These are phyloP conservation scores for Trichocomaceae sp. DNA, from an alignment of 2,329 filamentous ascomycete genomes.

Conservation along the genomic window DNA sequence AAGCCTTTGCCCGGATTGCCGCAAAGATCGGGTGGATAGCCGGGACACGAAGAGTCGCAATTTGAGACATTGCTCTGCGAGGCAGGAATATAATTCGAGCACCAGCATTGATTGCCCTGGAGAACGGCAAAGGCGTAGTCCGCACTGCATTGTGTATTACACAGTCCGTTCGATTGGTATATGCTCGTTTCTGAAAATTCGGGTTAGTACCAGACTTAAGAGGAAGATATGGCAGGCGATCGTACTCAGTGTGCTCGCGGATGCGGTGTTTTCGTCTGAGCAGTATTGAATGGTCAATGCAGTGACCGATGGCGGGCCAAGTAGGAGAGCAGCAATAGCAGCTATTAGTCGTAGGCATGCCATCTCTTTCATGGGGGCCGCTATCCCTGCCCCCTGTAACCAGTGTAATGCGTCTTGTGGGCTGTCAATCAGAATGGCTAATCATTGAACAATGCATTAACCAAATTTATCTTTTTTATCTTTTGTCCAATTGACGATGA, in stretches of 20 bases:
- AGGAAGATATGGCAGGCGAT: slow-evolving; percentile 13
- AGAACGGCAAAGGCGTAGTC: slow-evolving; percentile 43
- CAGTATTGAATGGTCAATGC: slow-evolving; percentile 34
- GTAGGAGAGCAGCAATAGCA: slow-evolving; percentile 20
- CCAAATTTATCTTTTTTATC: not conserved
- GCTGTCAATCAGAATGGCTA: not conserved
- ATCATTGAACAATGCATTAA: not conserved
- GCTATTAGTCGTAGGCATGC: not conserved
- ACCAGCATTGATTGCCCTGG: slow-evolving; percentile 44
- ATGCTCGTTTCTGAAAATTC: slow-evolving; percentile 27
- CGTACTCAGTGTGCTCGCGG: slow-evolving; percentile 32
- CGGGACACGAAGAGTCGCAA: slow-evolving; percentile 40
- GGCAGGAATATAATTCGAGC: slow-evolving; percentile 41
- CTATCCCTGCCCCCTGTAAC: not conserved
- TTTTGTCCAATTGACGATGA: not conserved
- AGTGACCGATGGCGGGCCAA: slow-evolving; percentile 19
- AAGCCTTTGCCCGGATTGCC: slow-evolving; percentile 34
- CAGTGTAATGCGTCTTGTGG: not conserved
- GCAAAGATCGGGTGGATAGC: slow-evolving; percentile 43
- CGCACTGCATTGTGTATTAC: slow-evolving; percentile 31
- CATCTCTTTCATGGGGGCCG: not conserved
- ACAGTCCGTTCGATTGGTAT: slow-evolving; percentile 44
- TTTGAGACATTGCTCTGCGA: slow-evolving; percentile 27
- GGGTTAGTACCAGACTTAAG: not conserved
- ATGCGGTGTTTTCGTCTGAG: slow-evolving; percentile 41